Evolutionary conservation across 1,284 basidiomycete genomes (phyloP).

Genomic region (Ceratobasidium sp.): DNA sequence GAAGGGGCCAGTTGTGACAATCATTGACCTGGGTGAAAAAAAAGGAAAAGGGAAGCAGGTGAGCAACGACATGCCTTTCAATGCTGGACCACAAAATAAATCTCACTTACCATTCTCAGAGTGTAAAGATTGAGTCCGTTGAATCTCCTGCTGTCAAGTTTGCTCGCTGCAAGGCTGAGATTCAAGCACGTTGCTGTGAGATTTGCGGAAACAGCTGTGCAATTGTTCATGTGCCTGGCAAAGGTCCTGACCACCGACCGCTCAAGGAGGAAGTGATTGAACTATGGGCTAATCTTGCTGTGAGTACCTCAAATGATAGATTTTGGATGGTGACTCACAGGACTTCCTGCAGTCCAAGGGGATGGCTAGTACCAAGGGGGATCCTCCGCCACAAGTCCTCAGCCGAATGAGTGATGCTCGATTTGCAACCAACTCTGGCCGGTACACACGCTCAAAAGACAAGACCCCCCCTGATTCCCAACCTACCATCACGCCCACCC

Average conservation of each 20-base stretch:
- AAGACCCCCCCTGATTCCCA: neutral
- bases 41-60: neutral
- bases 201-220: neutral
- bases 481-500: neutral
- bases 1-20: neutral
- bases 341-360: neutral
- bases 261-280: neutral
- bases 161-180: neutral
- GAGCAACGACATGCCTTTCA: neutral
- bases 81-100: neutral
- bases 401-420: neutral
- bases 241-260: neutral
- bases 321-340: neutral
- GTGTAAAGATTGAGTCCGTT: neutral
- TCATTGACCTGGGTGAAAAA: neutral
- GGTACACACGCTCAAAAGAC: neutral
- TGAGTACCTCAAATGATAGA: neutral
- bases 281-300: neutral
- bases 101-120: neutral
- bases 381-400: neutral
- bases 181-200: neutral
- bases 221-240: neutral
- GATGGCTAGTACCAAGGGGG: neutral
- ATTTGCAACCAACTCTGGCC: neutral
- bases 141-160: neutral